These are phyloP conservation scores for Cylindrodendrum hubeiense DNA, from an alignment of 2,329 filamentous ascomycete genomes.

Conservation along the genomic window DNA sequence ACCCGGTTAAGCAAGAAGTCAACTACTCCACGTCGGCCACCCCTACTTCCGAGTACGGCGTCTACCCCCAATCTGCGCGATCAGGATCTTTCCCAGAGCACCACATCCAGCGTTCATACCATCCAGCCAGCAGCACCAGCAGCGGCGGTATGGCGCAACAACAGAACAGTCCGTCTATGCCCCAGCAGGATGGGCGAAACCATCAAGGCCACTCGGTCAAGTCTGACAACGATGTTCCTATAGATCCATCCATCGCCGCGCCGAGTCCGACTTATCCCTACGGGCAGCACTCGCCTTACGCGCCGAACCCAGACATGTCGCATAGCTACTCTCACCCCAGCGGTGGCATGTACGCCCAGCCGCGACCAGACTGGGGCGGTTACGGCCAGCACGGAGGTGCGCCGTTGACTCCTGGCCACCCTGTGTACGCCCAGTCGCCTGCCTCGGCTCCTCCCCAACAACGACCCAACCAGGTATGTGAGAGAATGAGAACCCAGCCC, in stretches of 20 bases:
- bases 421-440: conserved; percentile 68
- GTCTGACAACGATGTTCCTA: conserved; percentile 97
- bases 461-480: conserved; percentile 71
- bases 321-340: conserved; percentile 78
- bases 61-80: conserved; percentile 80
- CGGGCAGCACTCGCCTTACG: conserved; percentile 88
- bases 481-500: not conserved
- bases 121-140: conserved; percentile 80
- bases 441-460: conserved; percentile 67
- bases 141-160: conserved; percentile 94
- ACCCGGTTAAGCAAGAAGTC: conserved; percentile 85
- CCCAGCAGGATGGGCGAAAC: conserved; percentile 84
- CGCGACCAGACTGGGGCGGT: conserved; percentile 80
- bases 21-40: conserved; percentile 84
- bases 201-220: conserved; percentile 83
- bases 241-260: conserved; percentile 98
- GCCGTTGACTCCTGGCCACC: conserved; percentile 64
- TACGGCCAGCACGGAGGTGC: conserved; percentile 69
- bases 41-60: conserved; percentile 89
- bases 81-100: conserved; percentile 90
- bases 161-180: conserved; percentile 96
- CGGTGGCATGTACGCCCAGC: conserved; percentile 74
- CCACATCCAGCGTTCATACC: conserved; percentile 88
- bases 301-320: conserved; percentile 86
- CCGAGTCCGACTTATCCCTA: conserved; percentile 93